phyloP scores from a whole-genome alignment of 768 basidiomycete species.

The Panellus pusillus region DNA sequence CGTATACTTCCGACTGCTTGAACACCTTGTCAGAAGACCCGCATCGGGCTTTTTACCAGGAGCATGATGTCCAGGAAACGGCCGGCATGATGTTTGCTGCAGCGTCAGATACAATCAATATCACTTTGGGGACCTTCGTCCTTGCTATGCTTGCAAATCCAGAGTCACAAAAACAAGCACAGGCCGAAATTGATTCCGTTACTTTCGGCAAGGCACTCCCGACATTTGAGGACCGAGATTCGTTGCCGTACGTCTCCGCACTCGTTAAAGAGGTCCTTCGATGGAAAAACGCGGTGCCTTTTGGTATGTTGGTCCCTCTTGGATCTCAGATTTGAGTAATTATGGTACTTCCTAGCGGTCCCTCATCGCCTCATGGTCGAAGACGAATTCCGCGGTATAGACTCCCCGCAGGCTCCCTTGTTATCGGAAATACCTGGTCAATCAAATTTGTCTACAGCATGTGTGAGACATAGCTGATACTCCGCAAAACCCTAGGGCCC shows the following conservation, averaged over 20 bases:
- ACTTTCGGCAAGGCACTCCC: constrained; percentile 35
- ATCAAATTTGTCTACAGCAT: too few relatives aligned
- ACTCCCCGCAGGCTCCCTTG: constrained; percentile 31
- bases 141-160: constrained; percentile 38
- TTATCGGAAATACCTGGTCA: constrained; percentile 30
- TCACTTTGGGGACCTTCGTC: constrained; percentile 33
- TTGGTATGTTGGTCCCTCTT: constrained; percentile 29
- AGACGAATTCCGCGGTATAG: constrained; percentile 30
- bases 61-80: neutral
- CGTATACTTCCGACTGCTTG: constrained; percentile 7
- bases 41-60: constrained; percentile 4
- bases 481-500: neutral
- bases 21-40: neutral
- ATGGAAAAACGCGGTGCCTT: constrained; percentile 32
- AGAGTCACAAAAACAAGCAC: constrained; percentile 33
- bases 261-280: constrained; percentile 35
- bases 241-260: constrained; percentile 34
- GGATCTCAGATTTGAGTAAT: neutral
- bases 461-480: too few relatives aligned
- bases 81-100: neutral
- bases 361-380: constrained; percentile 15
- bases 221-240: constrained; percentile 28
- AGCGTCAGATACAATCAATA: constrained; percentile 35
- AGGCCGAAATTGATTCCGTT: constrained; percentile 37
- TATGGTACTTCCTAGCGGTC: constrained; percentile 10